A percentile compares a stretch with the other conserved stretches of the same genome.
Evolutionary conservation across 2,329 filamentous ascomycete genomes (phyloP).

Genomic region (Calonectria hawksworthii): DNA sequence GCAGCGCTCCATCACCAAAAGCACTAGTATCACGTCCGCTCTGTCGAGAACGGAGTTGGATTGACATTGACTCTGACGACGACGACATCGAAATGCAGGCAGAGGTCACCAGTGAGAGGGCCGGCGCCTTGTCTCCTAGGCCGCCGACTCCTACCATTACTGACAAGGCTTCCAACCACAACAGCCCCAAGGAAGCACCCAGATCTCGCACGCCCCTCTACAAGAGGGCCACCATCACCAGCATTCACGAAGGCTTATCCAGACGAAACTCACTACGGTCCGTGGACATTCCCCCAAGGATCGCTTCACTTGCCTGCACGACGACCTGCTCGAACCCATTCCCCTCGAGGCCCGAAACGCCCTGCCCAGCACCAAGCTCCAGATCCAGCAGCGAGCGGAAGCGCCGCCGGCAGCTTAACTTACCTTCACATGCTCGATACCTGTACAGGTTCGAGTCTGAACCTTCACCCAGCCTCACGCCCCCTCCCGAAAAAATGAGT

Average conservation of each 20-base stretch:
- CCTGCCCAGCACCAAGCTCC: slow-evolving; percentile 26
- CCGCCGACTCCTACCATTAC: slow-evolving; percentile 46
- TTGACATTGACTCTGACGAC: slow-evolving; percentile 53
- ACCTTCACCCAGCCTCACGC: slow-evolving; percentile 30
- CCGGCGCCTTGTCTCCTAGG: slow-evolving; percentile 46
- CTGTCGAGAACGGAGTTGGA: slow-evolving; percentile 52
- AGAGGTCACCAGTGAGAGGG: slow-evolving; percentile 25
- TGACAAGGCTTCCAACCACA: slow-evolving; percentile 36
- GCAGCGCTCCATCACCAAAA: slow-evolving; percentile 46
- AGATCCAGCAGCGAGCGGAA: slow-evolving; percentile 12
- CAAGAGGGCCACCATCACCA: neutral
- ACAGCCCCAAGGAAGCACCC: slow-evolving; percentile 28
- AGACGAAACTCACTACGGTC: slow-evolving; percentile 34
- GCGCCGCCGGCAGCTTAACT: slow-evolving; percentile 28
- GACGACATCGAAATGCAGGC: slow-evolving; percentile 37
- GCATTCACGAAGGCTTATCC: slow-evolving; percentile 2
- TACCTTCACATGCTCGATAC: slow-evolving; percentile 23
- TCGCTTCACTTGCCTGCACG: slow-evolving; percentile 35
- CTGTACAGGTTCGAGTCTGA: slow-evolving; percentile 40
- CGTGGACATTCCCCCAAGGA: slow-evolving; percentile 39
- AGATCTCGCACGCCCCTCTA: slow-evolving; percentile 3
- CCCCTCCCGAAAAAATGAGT: neutral
- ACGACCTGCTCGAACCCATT: slow-evolving; percentile 24
- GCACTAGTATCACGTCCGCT: slow-evolving; percentile 34
- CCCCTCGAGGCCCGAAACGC: slow-evolving; percentile 27